phyloP scores from a whole-genome alignment of 768 basidiomycete genomes.

The Boletus pseudo-olivaceus region DNA sequence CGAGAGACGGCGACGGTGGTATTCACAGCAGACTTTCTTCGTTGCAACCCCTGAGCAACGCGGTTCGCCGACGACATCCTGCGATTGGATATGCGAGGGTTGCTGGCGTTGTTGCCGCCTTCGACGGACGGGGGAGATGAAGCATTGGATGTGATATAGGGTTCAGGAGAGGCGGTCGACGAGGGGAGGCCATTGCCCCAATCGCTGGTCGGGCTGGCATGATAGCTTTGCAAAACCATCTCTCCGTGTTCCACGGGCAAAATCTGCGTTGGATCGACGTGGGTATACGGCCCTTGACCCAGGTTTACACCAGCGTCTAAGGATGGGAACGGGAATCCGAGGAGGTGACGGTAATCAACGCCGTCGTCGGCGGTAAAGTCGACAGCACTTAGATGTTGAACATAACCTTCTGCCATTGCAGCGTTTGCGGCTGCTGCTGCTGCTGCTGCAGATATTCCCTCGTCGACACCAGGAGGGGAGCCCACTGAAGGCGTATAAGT shows the following conservation, averaged over 20 bases:
- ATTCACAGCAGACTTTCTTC: constrained; percentile 44
- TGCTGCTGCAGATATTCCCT: constrained; percentile 61
- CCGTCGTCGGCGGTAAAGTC: constrained; percentile 52
- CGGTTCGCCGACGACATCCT: constrained; percentile 69
- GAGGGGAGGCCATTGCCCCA: constrained; percentile 75
- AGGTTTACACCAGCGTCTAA: constrained; percentile 41
- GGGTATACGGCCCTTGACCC: constrained; percentile 58
- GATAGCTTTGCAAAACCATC: constrained; percentile 49
- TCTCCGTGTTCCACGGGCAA: constrained; percentile 43
- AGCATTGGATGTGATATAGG: constrained; percentile 63
- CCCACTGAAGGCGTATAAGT: constrained; percentile 37
- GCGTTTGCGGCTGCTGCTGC: constrained; percentile 62
- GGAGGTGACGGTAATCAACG: constrained; percentile 60
- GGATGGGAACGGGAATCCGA: constrained; percentile 61
- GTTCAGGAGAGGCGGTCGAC: constrained; percentile 71
- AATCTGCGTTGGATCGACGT: constrained; percentile 93
- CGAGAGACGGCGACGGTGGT: constrained; percentile 33
- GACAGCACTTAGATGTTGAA: constrained; percentile 52
- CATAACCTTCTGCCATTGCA: constrained; percentile 73
- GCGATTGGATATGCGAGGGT: constrained; percentile 37
- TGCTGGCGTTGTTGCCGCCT: constrained; percentile 33
- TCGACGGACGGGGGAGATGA: constrained; percentile 73
- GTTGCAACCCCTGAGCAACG: constrained; percentile 50
- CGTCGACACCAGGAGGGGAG: constrained; percentile 33
- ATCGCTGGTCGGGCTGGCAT: constrained; percentile 79